Base-by-base conservation (phyloP, 2,329 filamentous ascomycete genomes). In the Grosmannia serpens region DNA sequence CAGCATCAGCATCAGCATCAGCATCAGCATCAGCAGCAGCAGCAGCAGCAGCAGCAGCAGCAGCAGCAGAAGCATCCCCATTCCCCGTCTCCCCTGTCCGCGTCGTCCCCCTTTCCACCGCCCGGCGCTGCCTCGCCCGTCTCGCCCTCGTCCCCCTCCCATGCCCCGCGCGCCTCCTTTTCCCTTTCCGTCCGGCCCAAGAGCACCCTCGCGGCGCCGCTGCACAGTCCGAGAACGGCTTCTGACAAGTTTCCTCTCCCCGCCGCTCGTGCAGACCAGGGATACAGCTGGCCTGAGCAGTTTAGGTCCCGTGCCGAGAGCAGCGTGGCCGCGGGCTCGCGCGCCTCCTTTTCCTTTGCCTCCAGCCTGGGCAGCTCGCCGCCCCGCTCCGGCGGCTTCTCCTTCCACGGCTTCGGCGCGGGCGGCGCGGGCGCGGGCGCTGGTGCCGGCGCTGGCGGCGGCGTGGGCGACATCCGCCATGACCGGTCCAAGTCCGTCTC, bases 231-330 rank as follows among this genome's bases (percentile, higher is more conserved):
- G 65, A 75, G 75, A 84, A 75, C 77, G 72, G 72, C 76, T 81
- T 84, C 85, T 88, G 81, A 88, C 84, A 76, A 75, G 74, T 75
- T 74, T 64, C 68, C 49, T 55, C 41, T 54, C 9, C 51, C 71
- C 75, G 73, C 74, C 67, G 73, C 74, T 76, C 81, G 79, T 74
- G 75, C 83, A 91, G 88, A 89, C 80, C 90, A 94, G 80, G 89
- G 89, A 72, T 96, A 95, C 81, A 95, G 95, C 75, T 96, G 92
- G 88, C 89, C 90, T 70, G 92, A 96, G 77, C 91, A 95, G 77
- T 84, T 96, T 79, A 89, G 91, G 73, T 87, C 86, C 68, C 88
- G 91, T 70, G 91, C 91, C 67, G 90, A 95, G 76, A 91, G 90
- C 73, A 86, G 84, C 67, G 79, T 86, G 60, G 60, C 67, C 50